Percentiles rank a stretch among this genome's conserved stretches.
phyloP scores from a whole-genome alignment of 306 rosid genomes.

The Mucuna pruriens region DNA sequence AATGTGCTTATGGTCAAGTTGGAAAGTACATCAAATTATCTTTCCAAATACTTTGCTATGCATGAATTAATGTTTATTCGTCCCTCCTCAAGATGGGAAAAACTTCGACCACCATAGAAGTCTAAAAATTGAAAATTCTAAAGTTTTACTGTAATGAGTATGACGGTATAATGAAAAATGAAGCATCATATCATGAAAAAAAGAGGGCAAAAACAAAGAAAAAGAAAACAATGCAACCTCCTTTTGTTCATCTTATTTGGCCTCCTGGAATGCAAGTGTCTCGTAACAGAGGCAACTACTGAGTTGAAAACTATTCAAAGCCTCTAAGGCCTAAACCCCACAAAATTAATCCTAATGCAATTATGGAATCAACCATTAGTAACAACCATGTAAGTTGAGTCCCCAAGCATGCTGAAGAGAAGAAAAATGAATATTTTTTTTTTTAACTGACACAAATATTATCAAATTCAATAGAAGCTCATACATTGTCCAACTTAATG shows the following conservation, averaged over 20 bases:
- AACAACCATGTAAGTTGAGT: background rate
- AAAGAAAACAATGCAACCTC: background rate
- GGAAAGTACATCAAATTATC: background rate
- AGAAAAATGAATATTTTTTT: background rate
- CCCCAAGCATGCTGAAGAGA: background rate
- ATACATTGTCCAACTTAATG: constrained; percentile 5
- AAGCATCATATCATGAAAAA: background rate
- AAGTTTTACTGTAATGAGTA: background rate
- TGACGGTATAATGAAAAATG: background rate
- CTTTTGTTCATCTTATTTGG: background rate
- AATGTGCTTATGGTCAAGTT: background rate
- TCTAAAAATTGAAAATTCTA: background rate
- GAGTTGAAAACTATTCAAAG: background rate
- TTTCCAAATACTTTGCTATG: background rate
- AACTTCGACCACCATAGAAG: background rate
- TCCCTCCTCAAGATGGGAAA: background rate
- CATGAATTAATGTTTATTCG: background rate
- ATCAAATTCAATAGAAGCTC: background rate
- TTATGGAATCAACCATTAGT: background rate
- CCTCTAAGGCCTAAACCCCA: background rate
- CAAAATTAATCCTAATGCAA: background rate
- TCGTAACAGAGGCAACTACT: background rate
- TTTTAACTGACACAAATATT: background rate
- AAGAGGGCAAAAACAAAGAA: background rate
- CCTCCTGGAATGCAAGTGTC: background rate